These are phyloP conservation scores for Phaeosphaeriaceae sp. DNA, from an alignment of 2,329 filamentous ascomycete species.

Conservation along the genomic window DNA sequence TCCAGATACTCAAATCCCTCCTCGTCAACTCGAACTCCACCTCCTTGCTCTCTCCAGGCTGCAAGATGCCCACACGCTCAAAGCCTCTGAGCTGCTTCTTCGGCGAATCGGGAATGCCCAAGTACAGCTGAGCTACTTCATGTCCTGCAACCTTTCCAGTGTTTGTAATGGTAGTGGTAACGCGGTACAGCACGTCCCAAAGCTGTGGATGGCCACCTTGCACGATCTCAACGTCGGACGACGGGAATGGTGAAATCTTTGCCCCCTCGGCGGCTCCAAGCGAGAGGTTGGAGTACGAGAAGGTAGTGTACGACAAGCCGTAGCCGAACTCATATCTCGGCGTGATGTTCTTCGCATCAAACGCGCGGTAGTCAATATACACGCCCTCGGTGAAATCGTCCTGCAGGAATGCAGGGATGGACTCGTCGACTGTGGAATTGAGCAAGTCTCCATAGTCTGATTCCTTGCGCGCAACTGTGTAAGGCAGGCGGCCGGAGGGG, in stretches of 20 bases:
- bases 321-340: slow-evolving; percentile 83
- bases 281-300: slow-evolving; percentile 70
- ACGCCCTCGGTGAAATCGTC: slow-evolving; percentile 76
- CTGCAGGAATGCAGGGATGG: slow-evolving; percentile 72
- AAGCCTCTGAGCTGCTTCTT: slow-evolving; percentile 75
- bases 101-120: slow-evolving; percentile 69
- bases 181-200: slow-evolving; percentile 71
- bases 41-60: slow-evolving; percentile 67
- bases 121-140: slow-evolving; percentile 75
- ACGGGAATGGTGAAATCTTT: slow-evolving; percentile 16
- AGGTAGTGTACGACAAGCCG: slow-evolving; percentile 77
- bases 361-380: slow-evolving; percentile 81
- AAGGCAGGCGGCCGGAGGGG: slow-evolving; percentile 75
- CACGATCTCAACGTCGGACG: slow-evolving; percentile 21
- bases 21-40: slow-evolving; percentile 74
- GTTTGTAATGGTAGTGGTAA: slow-evolving; percentile 72
- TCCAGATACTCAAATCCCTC: slow-evolving; percentile 87
- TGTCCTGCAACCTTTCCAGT: slow-evolving; percentile 69
- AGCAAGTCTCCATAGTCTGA: slow-evolving; percentile 72
- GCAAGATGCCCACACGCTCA: slow-evolving; percentile 71
- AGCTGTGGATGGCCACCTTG: slow-evolving; percentile 55
- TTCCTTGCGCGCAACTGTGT: slow-evolving; percentile 75
- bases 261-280: slow-evolving; percentile 60
- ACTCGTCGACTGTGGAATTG: slow-evolving; percentile 44
- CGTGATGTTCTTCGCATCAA: slow-evolving; percentile 68